Base-by-base conservation (phyloP, 2,329 filamentous ascomycete genomes). In the Endothia cerciana region DNA sequence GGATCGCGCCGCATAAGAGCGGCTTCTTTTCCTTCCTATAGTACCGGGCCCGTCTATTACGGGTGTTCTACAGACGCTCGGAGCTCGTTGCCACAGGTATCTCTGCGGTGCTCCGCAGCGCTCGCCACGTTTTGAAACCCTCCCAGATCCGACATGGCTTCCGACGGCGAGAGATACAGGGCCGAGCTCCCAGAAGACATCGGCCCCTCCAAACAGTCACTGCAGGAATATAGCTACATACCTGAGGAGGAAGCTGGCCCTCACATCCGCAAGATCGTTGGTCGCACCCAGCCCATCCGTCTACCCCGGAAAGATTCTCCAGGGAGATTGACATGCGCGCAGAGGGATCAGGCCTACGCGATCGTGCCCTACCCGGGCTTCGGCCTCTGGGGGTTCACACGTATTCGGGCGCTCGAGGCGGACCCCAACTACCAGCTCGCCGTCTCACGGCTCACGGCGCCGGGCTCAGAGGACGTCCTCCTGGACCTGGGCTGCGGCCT, bases 401-500 rank as follows among this genome's bases (percentile, higher is more conserved):
- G 76, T 68, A 76, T 79, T 40, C 74, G 74, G 62, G 66, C 79
- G 28, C 70, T 72, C 25, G 65, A 70, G 28, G 73, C 73, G 19
- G 59, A 61, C 40, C 73, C 75, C 0, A 47, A 68, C 7, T 79
- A 79, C 69, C 65, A 70, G 4, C 68, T 64, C 0, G 64, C 77
- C 11, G 56, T 79, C 5, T 65, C 70, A 11, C 74, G 71, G 22
- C 68, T 76, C 15, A 38, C n/a, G 17, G 59, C 59, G n/a, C 41
- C 59, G 5, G 68, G 72, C 13, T 43, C 61, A 19, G 73, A 74
- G 6, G 73, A 69, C 2, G 71, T 60, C 1, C 60, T 77, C 17
- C 73, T 82, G 19, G 80, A 82, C 61, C 74, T 78, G 62, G 79
- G 77, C 15, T 82, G 79, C 71, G 81, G 79, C 68, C 77, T 82